Percentiles rank a stretch among this genome's conserved stretches.
Conservation (phyloP, 2,329 filamentous ascomycete species). For the Pseudogymnoascus sp. region DNA sequence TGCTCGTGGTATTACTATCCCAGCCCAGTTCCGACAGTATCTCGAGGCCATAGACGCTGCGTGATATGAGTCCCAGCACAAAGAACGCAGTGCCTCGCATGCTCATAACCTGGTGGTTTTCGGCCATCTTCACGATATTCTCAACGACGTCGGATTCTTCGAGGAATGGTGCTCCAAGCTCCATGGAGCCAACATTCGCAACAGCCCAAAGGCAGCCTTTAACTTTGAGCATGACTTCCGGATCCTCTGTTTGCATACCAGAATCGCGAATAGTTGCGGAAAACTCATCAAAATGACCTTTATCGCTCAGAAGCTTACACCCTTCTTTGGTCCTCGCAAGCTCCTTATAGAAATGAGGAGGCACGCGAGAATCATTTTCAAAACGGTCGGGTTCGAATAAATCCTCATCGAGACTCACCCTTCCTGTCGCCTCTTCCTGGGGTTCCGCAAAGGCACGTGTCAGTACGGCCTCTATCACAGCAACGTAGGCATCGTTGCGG, state of each 20-base stretch:
- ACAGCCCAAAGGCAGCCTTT: constrained; percentile 98
- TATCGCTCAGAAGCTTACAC: constrained; percentile 79
- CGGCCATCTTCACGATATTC: constrained; percentile 80
- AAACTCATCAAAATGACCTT: constrained; percentile 95
- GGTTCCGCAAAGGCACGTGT: constrained; percentile 63
- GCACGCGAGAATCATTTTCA: constrained; percentile 47
- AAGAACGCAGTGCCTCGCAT: constrained; percentile 94
- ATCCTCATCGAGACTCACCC: constrained; percentile 32
- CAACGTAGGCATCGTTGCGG: constrained; percentile 91
- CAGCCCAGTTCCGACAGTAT: constrained; percentile 84
- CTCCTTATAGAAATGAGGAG: constrained; percentile 97
- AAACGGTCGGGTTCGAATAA: constrained; percentile 33
- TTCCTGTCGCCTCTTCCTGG: constrained; percentile 31
- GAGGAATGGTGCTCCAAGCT: constrained; percentile 87
- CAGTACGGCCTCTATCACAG: constrained; percentile 88
- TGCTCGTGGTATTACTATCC: constrained; percentile 79
- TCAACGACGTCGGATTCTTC: constrained; percentile 83
- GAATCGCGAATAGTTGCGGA: constrained; percentile 79
- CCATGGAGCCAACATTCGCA: constrained; percentile 97
- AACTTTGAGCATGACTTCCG: constrained; percentile 80
- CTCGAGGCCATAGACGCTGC: constrained; percentile 84
- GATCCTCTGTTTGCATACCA: constrained; percentile 74
- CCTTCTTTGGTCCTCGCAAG: constrained; percentile 87
- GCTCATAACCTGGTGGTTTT: constrained; percentile 81
- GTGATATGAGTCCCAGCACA: constrained; percentile 82